Conservation (phyloP, 495 filamentous ascomycete genomes). For the Penicillium waksmanii region DNA sequence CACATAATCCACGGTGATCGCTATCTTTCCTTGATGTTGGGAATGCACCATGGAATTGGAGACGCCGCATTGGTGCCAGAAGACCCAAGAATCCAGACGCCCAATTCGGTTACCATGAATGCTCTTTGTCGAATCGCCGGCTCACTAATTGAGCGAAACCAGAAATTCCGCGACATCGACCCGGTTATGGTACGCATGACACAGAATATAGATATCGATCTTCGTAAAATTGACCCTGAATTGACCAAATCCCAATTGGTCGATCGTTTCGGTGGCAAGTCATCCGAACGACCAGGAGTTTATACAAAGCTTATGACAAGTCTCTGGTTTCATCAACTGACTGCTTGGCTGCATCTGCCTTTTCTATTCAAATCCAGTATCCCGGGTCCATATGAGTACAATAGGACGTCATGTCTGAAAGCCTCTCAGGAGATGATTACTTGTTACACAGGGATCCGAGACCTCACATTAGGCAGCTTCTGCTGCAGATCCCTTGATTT, state of each 20-base stretch:
- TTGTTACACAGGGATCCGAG: conserved; percentile 45
- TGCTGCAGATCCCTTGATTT: conserved; percentile 57
- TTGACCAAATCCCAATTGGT: too few relatives aligned
- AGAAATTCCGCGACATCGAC: conserved; percentile 35
- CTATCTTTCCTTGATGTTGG: conserved; percentile 22
- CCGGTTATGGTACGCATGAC: conserved; percentile 47
- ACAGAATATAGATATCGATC: conserved; percentile 25
- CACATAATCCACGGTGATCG: conserved; percentile 18
- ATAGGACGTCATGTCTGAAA: conserved; percentile 42
- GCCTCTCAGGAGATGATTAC: conserved; percentile 37
- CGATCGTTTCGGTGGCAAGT: conserved; percentile 32
- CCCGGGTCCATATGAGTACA: conserved; percentile 41
- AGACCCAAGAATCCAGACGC: neutral
- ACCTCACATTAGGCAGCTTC: conserved; percentile 26
- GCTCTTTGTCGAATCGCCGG: conserved; percentile 38
- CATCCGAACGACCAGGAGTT: conserved; percentile 26
- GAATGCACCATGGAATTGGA: conserved; percentile 17
- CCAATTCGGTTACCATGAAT: conserved; percentile 8
- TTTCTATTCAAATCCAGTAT: conserved; percentile 49
- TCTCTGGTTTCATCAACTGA: conserved; percentile 34
- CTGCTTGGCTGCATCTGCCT: conserved; percentile 53
- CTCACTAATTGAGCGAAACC: conserved; percentile 53
- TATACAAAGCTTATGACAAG: conserved; percentile 8
- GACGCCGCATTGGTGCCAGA: conserved; percentile 14
- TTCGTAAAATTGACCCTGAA: conserved; percentile 4